A percentile compares a stretch with the other conserved stretches of the same genome.
Evolutionary conservation across 1,139 yeast species (phyloP).

Genomic region (Wickerhamiella infanticola): DNA sequence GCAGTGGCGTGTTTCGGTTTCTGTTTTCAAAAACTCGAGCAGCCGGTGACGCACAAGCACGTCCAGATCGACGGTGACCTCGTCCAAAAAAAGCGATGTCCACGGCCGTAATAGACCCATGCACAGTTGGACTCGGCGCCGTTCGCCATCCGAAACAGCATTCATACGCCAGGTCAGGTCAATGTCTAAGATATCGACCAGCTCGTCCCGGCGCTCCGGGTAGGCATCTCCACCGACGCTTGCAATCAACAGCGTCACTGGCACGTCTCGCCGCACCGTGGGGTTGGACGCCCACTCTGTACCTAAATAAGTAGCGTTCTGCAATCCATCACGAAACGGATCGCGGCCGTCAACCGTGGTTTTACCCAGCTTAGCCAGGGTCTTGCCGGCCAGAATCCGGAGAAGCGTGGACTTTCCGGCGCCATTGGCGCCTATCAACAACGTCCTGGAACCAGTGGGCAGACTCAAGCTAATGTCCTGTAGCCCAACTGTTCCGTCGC

Average conservation of each 20-base stretch:
- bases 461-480: slow-evolving; percentile 44
- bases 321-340: slow-evolving; percentile 55
- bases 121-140: slow-evolving; percentile 81
- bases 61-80: slow-evolving; percentile 90
- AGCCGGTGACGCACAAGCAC: slow-evolving; percentile 74
- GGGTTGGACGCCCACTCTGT: slow-evolving; percentile 97
- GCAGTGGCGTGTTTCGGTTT: slow-evolving; percentile 55
- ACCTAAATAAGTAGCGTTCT: slow-evolving; percentile 76
- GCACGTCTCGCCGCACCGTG: slow-evolving; percentile 77
- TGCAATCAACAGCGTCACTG: slow-evolving; percentile 60
- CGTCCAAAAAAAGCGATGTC: slow-evolving; percentile 71
- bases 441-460: slow-evolving; percentile 57
- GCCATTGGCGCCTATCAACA: slow-evolving; percentile 87
- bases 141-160: slow-evolving; percentile 81
- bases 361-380: slow-evolving; percentile 58
- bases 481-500: slow-evolving; percentile 53
- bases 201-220: slow-evolving; percentile 58
- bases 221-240: slow-evolving; percentile 71
- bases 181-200: slow-evolving; percentile 64
- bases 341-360: slow-evolving; percentile 58
- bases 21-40: slow-evolving; percentile 50
- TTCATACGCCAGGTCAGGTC: slow-evolving; percentile 90
- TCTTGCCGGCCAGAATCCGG: slow-evolving; percentile 78
- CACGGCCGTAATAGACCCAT: slow-evolving; percentile 92
- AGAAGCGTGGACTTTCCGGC: slow-evolving; percentile 91